Evolutionary conservation across 345 rosid species (phyloP).

Genomic region (Eutrema yunnanense): DNA sequence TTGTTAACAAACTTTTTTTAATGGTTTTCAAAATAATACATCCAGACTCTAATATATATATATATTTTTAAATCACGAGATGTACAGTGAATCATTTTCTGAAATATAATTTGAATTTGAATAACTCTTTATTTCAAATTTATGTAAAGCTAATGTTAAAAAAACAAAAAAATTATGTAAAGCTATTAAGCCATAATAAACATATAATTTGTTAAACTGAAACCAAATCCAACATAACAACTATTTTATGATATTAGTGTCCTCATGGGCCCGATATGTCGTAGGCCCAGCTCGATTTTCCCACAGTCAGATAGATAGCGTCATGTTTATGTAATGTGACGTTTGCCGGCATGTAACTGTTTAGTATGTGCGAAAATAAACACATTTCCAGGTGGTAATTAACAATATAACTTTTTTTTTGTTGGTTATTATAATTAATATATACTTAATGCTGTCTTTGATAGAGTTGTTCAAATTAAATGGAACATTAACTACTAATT

Average conservation of each 20-base stretch:
- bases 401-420: too few species aligned
- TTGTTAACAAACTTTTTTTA: too few species aligned
- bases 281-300: neutral
- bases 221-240: neutral
- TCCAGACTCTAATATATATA: neutral
- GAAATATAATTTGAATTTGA: neutral
- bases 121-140: neutral
- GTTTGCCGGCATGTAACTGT: constrained; percentile 11
- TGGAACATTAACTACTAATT: neutral
- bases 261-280: neutral
- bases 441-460: neutral
- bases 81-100: neutral
- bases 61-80: neutral
- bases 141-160: too few species aligned
- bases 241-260: neutral
- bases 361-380: constrained; percentile 3
- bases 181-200: neutral
- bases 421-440: neutral
- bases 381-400: neutral
- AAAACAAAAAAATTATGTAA: too few species aligned
- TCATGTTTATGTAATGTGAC: neutral
- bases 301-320: constrained; percentile 1
- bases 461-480: neutral
- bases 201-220: neutral
- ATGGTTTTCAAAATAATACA: neutral